Percentiles rank a stretch among this genome's conserved stretches.
These are phyloP conservation scores for Penicillium crustosum DNA, from an alignment of 2,329 filamentous ascomycete species.

Conservation along the genomic window DNA sequence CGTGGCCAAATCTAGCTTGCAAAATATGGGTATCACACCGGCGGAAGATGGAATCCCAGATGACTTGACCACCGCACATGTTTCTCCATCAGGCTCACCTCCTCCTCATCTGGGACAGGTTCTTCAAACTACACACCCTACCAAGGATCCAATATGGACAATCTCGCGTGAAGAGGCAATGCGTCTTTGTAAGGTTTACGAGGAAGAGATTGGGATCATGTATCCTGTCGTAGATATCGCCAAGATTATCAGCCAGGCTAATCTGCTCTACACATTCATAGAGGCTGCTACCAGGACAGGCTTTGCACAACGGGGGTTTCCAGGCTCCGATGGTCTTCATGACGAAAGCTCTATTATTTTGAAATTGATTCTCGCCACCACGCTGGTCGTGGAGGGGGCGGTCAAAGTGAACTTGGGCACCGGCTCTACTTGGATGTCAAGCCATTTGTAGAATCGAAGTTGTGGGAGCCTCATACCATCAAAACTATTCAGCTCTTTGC, in stretches of 20 bases:
- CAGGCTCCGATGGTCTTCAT: constrained; percentile 59
- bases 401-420: constrained; percentile 71
- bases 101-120: constrained; percentile 37
- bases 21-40: constrained; percentile 82
- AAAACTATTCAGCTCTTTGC: constrained; percentile 60
- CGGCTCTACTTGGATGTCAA: constrained; percentile 76
- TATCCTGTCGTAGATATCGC: constrained; percentile 81
- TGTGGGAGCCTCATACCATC: constrained; percentile 58
- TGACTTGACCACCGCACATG: constrained; percentile 52
- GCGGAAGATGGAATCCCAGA: constrained; percentile 62
- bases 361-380: constrained; percentile 80
- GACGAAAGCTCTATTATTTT: constrained; percentile 69
- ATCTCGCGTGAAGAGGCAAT: constrained; percentile 77
- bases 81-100: constrained; percentile 51
- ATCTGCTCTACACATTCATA: constrained; percentile 69
- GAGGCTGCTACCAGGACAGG: constrained; percentile 63
- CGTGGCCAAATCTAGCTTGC: constrained; percentile 80
- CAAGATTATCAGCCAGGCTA: constrained; percentile 67
- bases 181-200: constrained; percentile 73
- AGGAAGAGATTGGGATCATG: constrained; percentile 90
- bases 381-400: constrained; percentile 74
- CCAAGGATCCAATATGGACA: constrained; percentile 76
- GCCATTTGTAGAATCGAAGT: constrained; percentile 63
- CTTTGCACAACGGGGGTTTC: constrained; percentile 54
- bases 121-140: constrained; percentile 43